Evolutionary conservation across 2,329 filamentous ascomycete genomes (phyloP), one percentile per base, ranked within the genome.

Genomic region (Aspergillus novoparasiticus): DNA sequence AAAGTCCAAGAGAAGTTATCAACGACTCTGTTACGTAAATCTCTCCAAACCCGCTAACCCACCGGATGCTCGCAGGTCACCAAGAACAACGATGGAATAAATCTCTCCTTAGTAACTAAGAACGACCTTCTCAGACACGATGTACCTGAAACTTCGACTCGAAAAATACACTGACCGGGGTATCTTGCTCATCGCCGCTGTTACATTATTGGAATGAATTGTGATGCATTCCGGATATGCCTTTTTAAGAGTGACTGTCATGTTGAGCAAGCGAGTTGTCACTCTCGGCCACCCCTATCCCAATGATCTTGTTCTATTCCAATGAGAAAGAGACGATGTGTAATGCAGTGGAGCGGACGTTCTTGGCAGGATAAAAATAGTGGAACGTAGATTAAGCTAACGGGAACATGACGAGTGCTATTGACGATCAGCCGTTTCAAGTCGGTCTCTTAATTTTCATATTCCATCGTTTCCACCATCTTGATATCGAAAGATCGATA

Each of bases 361-460:
- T 36, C 50, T 54, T 54, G 50, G 50, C 50, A 54, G 16, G 50
- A 54, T 54, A 54, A 54, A 54, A 54, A 54, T 54, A 54, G 50
- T 54, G 26, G 28, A 54, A 23, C 32, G 6, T 34, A 54, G 50
- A 54, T 54, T 34, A 54, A 54, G 50, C 50, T 54, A 54, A 54
- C 9, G 16, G 19, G 19, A n/a, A 12, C 50, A 54, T 54, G 50
- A 54, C 50, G 50, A 54, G 32, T 54, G 2, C 30, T 23, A 12
- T 23, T 9, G 50, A 51, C 59, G 64, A 64, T 66, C 53, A 62
- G 62, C 50, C 10, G 50, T 36, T 53, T 53, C 50, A 53, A 21
- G 8, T 34, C 26, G 14, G 21, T 34, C 8, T 32, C n/a, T 53
- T 6, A 4, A 3, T 8, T 53, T 34, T 32, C 26, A 4, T 6